Evolutionary conservation across 768 basidiomycete species (phyloP).

Genomic region (Rhodotorula babjevae): DNA sequence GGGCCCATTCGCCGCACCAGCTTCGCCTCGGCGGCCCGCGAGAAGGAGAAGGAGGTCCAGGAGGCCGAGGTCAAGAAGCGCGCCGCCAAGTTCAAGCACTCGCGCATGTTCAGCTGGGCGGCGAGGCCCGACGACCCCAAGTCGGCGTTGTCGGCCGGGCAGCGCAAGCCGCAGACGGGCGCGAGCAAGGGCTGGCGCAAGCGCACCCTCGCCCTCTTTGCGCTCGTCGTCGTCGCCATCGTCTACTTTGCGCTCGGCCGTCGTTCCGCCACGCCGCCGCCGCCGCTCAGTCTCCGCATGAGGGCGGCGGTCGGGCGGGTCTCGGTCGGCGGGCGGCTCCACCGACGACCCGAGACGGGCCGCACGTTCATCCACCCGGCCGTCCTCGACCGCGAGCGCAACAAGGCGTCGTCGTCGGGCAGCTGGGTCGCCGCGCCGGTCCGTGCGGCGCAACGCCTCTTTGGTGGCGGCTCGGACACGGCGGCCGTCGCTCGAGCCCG

Average conservation of each 20-base stretch:
- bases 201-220: not conserved
- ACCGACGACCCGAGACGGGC: not conserved
- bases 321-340: conserved; percentile 1
- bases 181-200: not conserved
- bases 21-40: conserved; percentile 25
- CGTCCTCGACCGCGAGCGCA: conserved; percentile 15
- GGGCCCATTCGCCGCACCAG: conserved; percentile 8
- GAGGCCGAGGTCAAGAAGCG: conserved; percentile 25
- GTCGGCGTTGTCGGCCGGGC: not conserved
- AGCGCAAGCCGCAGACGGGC: not conserved
- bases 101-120: conserved; percentile 26
- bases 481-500: not conserved
- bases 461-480: not conserved
- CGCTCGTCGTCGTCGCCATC: not conserved
- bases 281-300: accelerated
- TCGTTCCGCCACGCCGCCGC: no score
- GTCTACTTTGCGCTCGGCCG: not conserved
- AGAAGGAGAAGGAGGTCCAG: conserved; percentile 32
- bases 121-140: conserved; percentile 1
- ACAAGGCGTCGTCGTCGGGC: not conserved
- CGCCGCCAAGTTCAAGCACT: conserved; percentile 13
- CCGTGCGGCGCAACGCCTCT: conserved; percentile 3
- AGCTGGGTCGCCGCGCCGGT: conserved; percentile 11
- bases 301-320: not conserved
- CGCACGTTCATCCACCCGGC: conserved; percentile 31